Evolutionary conservation across 2,329 filamentous ascomycete species (phyloP).

Genomic region (Myriosclerotinia scirpicola): DNA sequence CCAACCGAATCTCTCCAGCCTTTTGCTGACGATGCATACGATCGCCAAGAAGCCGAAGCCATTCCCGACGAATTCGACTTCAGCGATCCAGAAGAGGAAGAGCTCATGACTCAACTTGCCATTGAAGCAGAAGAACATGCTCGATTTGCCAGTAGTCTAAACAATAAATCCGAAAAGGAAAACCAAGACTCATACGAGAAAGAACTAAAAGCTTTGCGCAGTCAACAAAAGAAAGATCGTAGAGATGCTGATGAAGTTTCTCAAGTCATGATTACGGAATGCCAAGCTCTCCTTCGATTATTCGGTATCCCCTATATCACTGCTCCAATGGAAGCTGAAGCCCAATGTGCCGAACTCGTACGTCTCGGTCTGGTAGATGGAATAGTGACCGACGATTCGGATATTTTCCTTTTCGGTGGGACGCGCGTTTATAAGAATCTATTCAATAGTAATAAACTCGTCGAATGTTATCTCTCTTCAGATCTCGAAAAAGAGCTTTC

Average conservation of each 20-base stretch:
- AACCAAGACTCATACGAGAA: slow-evolving; percentile 79
- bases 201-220: slow-evolving; percentile 81
- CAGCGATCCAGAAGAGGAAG: slow-evolving; percentile 89
- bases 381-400: slow-evolving; percentile 95
- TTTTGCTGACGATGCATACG: slow-evolving; percentile 29
- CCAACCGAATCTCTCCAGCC: slow-evolving; percentile 7
- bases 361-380: slow-evolving; percentile 86
- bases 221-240: slow-evolving; percentile 94
- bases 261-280: slow-evolving; percentile 93
- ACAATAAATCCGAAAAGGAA: slow-evolving; percentile 68
- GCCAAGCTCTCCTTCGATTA: slow-evolving; percentile 82
- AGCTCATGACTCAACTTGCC: slow-evolving; percentile 81
- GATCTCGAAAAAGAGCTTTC: slow-evolving; percentile 90
- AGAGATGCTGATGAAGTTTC: slow-evolving; percentile 96
- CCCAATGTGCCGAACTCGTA: slow-evolving; percentile 92
- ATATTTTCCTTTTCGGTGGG: slow-evolving; percentile 95
- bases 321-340: slow-evolving; percentile 98
- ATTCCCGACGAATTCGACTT: slow-evolving; percentile 58
- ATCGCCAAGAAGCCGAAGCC: slow-evolving; percentile 35
- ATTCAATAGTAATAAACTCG: slow-evolving; percentile 98
- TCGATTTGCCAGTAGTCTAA: slow-evolving; percentile 84
- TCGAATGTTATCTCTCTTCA: slow-evolving; percentile 85
- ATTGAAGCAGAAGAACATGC: slow-evolving; percentile 92
- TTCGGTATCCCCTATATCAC: slow-evolving; percentile 97
- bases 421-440: slow-evolving; percentile 99